These are phyloP conservation scores for Acrocalymma vagum DNA, from an alignment of 2,329 filamentous ascomycete species.

Conservation along the genomic window DNA sequence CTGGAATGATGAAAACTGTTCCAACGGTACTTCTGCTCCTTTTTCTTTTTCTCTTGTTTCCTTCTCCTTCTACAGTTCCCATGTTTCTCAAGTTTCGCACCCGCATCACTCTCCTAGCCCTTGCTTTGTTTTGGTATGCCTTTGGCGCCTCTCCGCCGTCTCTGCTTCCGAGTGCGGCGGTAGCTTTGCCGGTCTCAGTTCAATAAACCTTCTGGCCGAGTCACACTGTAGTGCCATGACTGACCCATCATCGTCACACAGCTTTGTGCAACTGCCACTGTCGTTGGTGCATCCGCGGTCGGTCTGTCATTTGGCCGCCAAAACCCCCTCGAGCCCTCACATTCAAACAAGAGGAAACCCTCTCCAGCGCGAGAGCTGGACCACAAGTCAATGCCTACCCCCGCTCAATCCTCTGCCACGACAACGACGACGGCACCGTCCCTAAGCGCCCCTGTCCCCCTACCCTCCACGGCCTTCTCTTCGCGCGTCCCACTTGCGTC, in stretches of 20 bases:
- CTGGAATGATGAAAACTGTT: constrained; percentile 56
- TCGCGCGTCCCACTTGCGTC: constrained; percentile 35
- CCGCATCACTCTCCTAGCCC: constrained; percentile 20
- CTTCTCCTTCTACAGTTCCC: constrained; percentile 17
- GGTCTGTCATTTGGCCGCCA: constrained; percentile 66
- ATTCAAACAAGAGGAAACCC: constrained; percentile 49
- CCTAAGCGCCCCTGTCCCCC: constrained; percentile 32
- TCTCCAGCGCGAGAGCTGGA: constrained; percentile 42
- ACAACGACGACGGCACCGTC: constrained; percentile 30
- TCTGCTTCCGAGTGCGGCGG: constrained; percentile 30
- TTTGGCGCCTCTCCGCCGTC: constrained; percentile 24
- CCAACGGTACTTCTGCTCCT: constrained; percentile 50
- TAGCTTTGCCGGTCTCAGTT: constrained; percentile 34
- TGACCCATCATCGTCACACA: constrained; percentile 51
- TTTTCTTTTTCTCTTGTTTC: constrained; percentile 16
- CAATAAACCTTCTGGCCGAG: constrained; percentile 26
- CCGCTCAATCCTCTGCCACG: constrained; percentile 33
- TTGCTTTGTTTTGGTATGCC: constrained; percentile 42
- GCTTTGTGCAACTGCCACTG: constrained; percentile 70
- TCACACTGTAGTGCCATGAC: constrained; percentile 41
- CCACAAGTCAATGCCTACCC: constrained; percentile 35
- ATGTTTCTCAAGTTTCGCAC: too few species aligned
- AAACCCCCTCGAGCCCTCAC: constrained; percentile 47
- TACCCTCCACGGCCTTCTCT: constrained; percentile 25
- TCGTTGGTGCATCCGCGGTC: constrained; percentile 66